phyloP scores from a whole-genome alignment of 306 rosid genomes.

The Fragaria ananassa region DNA sequence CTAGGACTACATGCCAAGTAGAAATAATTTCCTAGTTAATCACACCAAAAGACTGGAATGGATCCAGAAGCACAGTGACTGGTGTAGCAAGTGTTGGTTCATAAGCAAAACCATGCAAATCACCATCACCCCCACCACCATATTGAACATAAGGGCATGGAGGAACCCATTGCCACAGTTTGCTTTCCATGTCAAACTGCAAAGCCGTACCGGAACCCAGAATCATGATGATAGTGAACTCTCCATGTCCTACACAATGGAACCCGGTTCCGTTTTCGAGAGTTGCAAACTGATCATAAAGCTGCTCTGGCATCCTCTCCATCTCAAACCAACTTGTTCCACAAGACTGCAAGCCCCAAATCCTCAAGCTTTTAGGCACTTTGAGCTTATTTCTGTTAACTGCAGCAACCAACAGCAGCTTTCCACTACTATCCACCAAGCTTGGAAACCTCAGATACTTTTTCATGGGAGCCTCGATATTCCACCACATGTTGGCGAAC shows the following conservation, averaged over 20 bases:
- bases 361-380: slow-evolving; percentile 76
- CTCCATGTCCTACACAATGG: slow-evolving; percentile 75
- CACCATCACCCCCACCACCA: slow-evolving; percentile 15
- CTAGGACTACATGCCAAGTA: neutral
- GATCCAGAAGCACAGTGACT: slow-evolving; percentile 68
- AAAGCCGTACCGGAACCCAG: slow-evolving; percentile 55
- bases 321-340: slow-evolving; percentile 83
- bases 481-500: slow-evolving; percentile 58
- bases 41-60: slow-evolving; percentile 44
- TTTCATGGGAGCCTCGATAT: slow-evolving; percentile 90
- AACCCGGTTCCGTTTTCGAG: slow-evolving; percentile 69
- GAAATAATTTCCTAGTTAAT: slow-evolving; percentile 13
- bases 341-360: slow-evolving; percentile 74
- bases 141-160: slow-evolving; percentile 63
- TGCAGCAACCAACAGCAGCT: slow-evolving; percentile 60
- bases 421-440: slow-evolving; percentile 65
- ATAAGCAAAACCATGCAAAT: slow-evolving; percentile 80
- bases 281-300: slow-evolving; percentile 58
- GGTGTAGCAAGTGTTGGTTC: slow-evolving; percentile 84
- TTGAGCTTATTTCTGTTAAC: slow-evolving; percentile 65
- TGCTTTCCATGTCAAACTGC: slow-evolving; percentile 57
- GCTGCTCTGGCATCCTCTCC: slow-evolving; percentile 93
- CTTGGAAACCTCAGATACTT: slow-evolving; percentile 70
- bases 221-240: slow-evolving; percentile 54
- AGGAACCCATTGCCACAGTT: slow-evolving; percentile 93